Conservation (phyloP, 306 rosid genomes). For the Vigna angularis region DNA sequence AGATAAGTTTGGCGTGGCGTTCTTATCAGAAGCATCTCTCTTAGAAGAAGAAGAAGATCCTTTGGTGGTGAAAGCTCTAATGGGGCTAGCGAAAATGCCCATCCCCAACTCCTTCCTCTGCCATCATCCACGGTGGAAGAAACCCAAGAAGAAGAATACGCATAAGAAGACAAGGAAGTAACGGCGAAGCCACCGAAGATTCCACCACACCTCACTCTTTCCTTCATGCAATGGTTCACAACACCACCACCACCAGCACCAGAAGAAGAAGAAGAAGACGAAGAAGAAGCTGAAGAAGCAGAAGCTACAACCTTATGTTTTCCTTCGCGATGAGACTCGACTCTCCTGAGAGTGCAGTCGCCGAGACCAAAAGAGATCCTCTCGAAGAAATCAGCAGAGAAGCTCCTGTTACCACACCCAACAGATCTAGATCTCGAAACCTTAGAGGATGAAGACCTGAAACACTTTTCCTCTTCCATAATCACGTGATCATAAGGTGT, state of each 20-base stretch:
- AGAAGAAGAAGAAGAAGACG: no score
- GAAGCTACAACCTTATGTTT: conserved; percentile 43
- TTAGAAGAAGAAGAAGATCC: conserved; percentile 41
- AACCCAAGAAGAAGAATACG: conserved; percentile 73
- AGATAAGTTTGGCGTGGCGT: conserved; percentile 56
- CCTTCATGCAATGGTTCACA: conserved; percentile 53
- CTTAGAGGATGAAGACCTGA: conserved; percentile 45
- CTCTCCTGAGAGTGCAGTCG: conserved; percentile 86
- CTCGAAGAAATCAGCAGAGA: conserved; percentile 94
- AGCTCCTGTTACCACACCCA: conserved; percentile 95
- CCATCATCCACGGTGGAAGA: conserved; percentile 60
- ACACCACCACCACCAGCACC: no score
- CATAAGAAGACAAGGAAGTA: conserved; percentile 58
- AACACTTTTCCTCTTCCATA: conserved; percentile 45
- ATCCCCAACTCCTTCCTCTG: conserved; percentile 67
- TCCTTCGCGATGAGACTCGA: conserved; percentile 74
- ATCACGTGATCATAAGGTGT: conserved; percentile 41
- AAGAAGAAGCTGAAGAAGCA: conserved; percentile 11
- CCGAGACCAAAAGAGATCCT: conserved; percentile 92
- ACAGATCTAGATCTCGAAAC: conserved; percentile 97
- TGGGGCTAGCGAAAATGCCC: conserved; percentile 96
- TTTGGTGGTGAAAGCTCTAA: conserved; percentile 75
- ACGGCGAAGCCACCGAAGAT: conserved; percentile 79
- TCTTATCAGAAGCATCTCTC: conserved; percentile 64
- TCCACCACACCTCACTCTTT: conserved; percentile 81